Evolutionary conservation across 306 rosid genomes (phyloP).

Genomic region (Medicago truncatula): DNA sequence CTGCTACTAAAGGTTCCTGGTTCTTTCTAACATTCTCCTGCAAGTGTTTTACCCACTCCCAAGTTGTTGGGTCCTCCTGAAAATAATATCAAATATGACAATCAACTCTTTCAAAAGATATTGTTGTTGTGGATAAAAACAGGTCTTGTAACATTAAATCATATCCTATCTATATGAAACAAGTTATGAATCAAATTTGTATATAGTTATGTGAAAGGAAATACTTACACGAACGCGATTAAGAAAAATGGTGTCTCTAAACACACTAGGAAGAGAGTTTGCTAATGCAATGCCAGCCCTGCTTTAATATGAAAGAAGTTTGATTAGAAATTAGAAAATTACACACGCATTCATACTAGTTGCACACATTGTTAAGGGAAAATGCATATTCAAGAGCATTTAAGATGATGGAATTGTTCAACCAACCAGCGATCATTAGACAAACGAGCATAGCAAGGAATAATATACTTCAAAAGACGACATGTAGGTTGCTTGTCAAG

Average conservation of each 20-base stretch:
- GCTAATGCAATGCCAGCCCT: constrained; percentile 78
- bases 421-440: constrained; percentile 69
- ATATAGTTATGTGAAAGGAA: neutral
- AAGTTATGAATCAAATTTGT: too few relatives aligned
- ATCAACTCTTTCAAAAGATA: neutral
- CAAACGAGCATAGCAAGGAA: constrained; percentile 75
- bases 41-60: constrained; percentile 75
- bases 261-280: constrained; percentile 75
- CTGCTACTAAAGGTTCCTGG: constrained; percentile 56
- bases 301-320: constrained; percentile 24
- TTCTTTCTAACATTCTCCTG: constrained; percentile 62
- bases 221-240: constrained; percentile 67
- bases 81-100: constrained; percentile 1
- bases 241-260: constrained; percentile 72
- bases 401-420: constrained; percentile 4
- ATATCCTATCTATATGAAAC: neutral
- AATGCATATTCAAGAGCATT: neutral
- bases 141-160: too few relatives aligned
- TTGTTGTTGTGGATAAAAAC: too few relatives aligned
- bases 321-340: neutral
- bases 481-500: constrained; percentile 72
- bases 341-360: too few relatives aligned
- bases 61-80: constrained; percentile 82
- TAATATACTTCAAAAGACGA: constrained; percentile 70
- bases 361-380: neutral